phyloP scores from a whole-genome alignment of 139 green algal species.

The Chlorella sp. region DNA sequence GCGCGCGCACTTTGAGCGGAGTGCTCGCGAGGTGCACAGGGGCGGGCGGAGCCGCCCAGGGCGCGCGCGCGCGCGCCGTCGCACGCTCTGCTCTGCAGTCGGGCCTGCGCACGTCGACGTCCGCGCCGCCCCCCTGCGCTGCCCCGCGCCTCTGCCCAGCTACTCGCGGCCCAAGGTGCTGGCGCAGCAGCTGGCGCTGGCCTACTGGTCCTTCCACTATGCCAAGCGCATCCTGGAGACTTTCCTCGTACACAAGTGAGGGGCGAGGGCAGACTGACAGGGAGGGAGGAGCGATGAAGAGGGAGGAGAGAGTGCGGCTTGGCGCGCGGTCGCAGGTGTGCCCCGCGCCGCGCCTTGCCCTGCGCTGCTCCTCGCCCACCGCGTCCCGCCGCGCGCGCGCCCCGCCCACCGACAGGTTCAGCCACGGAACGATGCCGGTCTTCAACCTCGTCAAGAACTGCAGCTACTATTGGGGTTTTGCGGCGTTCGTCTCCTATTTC shows the following conservation, averaged over 20 bases:
- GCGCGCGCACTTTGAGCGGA: too few relatives aligned
- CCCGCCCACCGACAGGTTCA: constrained; percentile 63
- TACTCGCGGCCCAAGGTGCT: too few relatives aligned
- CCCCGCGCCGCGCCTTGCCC: background rate
- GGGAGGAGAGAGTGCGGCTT: background rate
- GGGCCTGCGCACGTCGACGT: too few relatives aligned
- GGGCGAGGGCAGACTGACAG: too few relatives aligned
- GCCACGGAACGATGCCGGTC: constrained; percentile 95
- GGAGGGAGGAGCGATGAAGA: too few relatives aligned
- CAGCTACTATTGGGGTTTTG: constrained; percentile 94
- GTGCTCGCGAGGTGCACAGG: too few relatives aligned
- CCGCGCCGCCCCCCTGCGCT: too few relatives aligned
- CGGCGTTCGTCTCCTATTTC: constrained; percentile 93
- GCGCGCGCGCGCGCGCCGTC: too few relatives aligned
- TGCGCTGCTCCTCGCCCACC: background rate
- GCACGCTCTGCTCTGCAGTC: too few relatives aligned
- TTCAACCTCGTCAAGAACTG: constrained; percentile 97
- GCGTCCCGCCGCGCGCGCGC: background rate
- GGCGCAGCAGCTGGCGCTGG: constrained; percentile 81
- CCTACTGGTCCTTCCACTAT: constrained; percentile 96
- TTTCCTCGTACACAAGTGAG: constrained; percentile 90
- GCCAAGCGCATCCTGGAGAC: constrained; percentile 96
- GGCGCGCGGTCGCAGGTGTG: background rate
- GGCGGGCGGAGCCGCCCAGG: too few relatives aligned
- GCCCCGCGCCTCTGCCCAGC: too few relatives aligned